Conservation (phyloP, 805 yeast species). For the Candida gorgasii region DNA sequence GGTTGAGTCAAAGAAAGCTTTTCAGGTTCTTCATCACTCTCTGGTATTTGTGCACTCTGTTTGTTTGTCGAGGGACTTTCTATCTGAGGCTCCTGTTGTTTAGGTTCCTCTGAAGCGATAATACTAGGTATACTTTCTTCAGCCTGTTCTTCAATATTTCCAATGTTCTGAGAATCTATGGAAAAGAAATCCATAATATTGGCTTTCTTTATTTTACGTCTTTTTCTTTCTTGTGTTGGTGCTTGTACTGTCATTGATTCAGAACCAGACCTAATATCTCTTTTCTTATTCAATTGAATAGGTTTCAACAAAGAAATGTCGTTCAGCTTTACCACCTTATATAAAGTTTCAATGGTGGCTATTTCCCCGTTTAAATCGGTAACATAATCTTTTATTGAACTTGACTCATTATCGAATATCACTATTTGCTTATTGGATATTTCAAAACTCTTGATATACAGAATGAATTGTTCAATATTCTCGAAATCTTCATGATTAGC, state of each 20-base stretch:
- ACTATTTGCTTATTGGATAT: not conserved
- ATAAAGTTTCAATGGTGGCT: slow-evolving; percentile 6
- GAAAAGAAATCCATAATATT: slow-evolving; percentile 34
- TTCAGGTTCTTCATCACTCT: not conserved
- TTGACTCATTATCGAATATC: slow-evolving; percentile 1
- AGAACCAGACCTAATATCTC: too few relatives aligned
- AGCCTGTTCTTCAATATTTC: too few relatives aligned
- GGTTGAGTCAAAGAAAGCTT: not conserved
- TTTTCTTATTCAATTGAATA: slow-evolving; percentile 1
- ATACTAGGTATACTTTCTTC: too few relatives aligned
- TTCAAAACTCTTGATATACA: not conserved
- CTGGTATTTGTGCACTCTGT: not conserved
- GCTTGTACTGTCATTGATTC: not conserved
- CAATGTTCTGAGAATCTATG: not conserved
- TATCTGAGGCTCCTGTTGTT: not conserved
- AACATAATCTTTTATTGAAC: slow-evolving; percentile 7
- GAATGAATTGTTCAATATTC: not conserved
- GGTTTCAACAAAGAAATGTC: not conserved
- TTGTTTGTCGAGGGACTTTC: not conserved
- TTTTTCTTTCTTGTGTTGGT: slow-evolving; percentile 21
- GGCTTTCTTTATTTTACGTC: slow-evolving; percentile 34
- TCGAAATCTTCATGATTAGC: slow-evolving; percentile 2
- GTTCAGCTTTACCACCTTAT: slow-evolving; percentile 4
- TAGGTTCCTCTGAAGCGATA: too few relatives aligned
- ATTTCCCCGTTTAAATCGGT: slow-evolving; percentile 5